These are phyloP conservation scores for Apiospora saccharicola DNA, from an alignment of 2,329 filamentous ascomycete species.

Conservation along the genomic window DNA sequence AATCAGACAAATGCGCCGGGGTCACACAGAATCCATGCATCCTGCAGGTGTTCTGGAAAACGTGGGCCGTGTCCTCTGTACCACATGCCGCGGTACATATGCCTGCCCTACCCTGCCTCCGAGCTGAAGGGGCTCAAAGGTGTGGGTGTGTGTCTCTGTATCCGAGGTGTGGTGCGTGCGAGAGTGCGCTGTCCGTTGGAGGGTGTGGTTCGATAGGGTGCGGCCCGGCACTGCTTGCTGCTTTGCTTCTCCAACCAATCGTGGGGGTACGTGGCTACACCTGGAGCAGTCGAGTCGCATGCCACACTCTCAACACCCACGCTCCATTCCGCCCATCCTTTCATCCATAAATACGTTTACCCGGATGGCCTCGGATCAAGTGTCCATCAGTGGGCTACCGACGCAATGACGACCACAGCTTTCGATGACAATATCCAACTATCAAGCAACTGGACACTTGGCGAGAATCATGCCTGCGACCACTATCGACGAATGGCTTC, in stretches of 20 bases:
- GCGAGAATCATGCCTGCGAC: constrained; percentile 38
- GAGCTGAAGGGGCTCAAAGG: constrained; percentile 8
- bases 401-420: not conserved
- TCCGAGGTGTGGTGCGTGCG: not conserved
- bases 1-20: constrained; percentile 10
- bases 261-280: constrained; percentile 1
- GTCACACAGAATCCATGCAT: constrained; percentile 20
- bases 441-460: not conserved
- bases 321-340: constrained; percentile 5
- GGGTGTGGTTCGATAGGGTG: not conserved
- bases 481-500: constrained; percentile 43
- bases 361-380: not conserved
- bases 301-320: not conserved
- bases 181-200: constrained; percentile 12
- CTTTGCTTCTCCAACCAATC: not conserved
- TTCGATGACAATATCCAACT: not conserved
- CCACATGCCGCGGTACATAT: constrained; percentile 7
- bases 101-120: constrained; percentile 1
- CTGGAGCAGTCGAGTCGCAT: not conserved
- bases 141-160: constrained; percentile 11
- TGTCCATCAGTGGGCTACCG: not conserved
- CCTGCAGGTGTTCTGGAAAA: constrained; percentile 21
- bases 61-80: constrained; percentile 18
- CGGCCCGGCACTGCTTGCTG: constrained; percentile 1
- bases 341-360: constrained; percentile 12